Evolutionary conservation across 2,329 filamentous ascomycete genomes (phyloP), one percentile per base, ranked within the genome.

Genomic region (Neofusicoccum sp.): DNA sequence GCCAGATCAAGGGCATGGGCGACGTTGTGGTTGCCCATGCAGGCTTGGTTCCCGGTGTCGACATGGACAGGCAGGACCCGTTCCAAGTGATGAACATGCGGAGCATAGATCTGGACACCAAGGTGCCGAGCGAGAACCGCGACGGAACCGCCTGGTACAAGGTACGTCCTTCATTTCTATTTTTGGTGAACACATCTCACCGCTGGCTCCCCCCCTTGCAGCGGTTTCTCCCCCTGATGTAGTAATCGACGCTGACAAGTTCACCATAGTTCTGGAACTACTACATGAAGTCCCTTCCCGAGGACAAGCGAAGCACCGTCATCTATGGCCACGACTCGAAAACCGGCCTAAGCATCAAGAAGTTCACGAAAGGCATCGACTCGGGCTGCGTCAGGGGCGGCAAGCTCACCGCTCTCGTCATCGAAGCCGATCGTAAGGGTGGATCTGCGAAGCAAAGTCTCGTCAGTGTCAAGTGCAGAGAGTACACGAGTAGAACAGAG

Each of bases 81-180:
- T 88, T 86, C 75, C 88, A 89, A 58, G 90, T 91, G 44, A 97
- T 97, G 93, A 95, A 92, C 73, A 96, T 99, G 91, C 87, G 93
- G 63, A 91, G 88, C 6, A 85, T 97, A 61, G 83, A 90, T 68
- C 83, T 87, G 16, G 78, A 82, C 9, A 87, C 85, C 9, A 83
- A 86, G 64, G 77, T 85, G 11, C 87, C 87, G 3, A 85, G 80
- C 60, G 79, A 79, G 66, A 80, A 70, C 66, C 76, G 69, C 60
- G 76, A 73, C 4, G 89, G 89, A 56, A 81, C 84, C 37, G 84
- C 84, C 12, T 96, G 92, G 92, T 83, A 87, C 58, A 84, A 88
- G 69, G 77, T 83, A 67, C 56, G 68, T 11, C 8, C 31, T 48
- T 29, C n/a, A 16, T 14, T 22, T 11, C 31, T 6, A 2, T 4